phyloP scores from a whole-genome alignment of 495 filamentous ascomycete species.

The Annulohypoxylon stygium region DNA sequence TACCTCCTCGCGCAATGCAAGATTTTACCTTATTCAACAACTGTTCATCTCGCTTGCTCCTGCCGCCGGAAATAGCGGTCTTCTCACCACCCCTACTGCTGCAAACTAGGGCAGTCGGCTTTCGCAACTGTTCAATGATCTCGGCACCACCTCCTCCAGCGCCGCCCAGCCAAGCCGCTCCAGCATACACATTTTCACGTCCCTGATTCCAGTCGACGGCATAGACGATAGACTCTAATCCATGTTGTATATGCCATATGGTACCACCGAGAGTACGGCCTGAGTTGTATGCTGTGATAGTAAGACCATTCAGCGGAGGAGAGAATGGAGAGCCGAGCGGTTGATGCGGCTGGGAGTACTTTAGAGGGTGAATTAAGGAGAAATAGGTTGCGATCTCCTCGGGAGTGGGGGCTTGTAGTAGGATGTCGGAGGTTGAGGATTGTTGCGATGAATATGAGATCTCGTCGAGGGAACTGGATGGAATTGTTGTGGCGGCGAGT shows the following conservation, averaged over 20 bases:
- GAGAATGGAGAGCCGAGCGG: slow-evolving; percentile 87
- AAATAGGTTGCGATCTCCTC: slow-evolving; percentile 96
- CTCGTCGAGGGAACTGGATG: slow-evolving; percentile 76
- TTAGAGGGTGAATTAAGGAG: slow-evolving; percentile 89
- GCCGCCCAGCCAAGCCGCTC: slow-evolving; percentile 92
- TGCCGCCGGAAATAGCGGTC: slow-evolving; percentile 74
- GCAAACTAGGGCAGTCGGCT: slow-evolving; percentile 93
- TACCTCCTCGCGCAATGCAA: slow-evolving; percentile 81
- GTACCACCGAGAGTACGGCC: slow-evolving; percentile 96
- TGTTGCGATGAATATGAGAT: slow-evolving; percentile 70
- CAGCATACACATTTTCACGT: slow-evolving; percentile 90
- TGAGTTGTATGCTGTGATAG: slow-evolving; percentile 95
- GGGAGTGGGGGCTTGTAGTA: slow-evolving; percentile 81
- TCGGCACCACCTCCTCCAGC: slow-evolving; percentile 83
- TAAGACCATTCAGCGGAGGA: slow-evolving; percentile 89
- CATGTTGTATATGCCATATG: slow-evolving; percentile 99
- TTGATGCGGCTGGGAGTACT: slow-evolving; percentile 96
- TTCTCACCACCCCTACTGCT: slow-evolving; percentile 85
- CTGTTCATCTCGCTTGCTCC: slow-evolving; percentile 85
- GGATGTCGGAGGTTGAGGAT: slow-evolving; percentile 65
- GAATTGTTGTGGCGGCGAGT: slow-evolving; percentile 82
- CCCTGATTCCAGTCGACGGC: slow-evolving; percentile 98
- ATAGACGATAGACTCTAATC: slow-evolving; percentile 96
- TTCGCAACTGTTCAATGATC: slow-evolving; percentile 91
- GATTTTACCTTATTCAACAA: slow-evolving; percentile 86